Evolutionary conservation across 441 rosid species (phyloP).

Genomic region (Gossypium lobatum): DNA sequence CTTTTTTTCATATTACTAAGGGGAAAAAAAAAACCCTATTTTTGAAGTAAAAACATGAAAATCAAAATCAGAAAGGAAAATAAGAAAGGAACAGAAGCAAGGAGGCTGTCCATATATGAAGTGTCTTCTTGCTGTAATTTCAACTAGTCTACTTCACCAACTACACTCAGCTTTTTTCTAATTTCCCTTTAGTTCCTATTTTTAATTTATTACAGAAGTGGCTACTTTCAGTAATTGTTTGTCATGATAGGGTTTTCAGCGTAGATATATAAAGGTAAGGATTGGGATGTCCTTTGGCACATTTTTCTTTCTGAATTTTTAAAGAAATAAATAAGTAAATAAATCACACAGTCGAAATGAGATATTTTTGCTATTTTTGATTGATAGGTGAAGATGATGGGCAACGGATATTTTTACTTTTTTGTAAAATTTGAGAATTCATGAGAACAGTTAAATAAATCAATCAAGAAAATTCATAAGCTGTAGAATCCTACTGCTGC

Average conservation of each 20-base stretch:
- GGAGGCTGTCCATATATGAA: not conserved
- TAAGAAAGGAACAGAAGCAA: not conserved
- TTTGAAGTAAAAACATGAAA: not conserved
- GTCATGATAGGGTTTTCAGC: not conserved
- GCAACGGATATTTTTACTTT: not conserved
- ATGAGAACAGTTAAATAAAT: not conserved
- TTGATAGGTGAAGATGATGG: not conserved
- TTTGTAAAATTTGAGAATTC: not conserved
- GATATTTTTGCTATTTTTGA: not conserved
- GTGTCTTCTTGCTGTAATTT: slow-evolving; percentile 6
- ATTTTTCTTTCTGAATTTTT: not conserved
- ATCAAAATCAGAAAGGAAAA: not conserved
- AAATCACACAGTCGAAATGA: too few species aligned
- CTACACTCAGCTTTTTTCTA: not conserved
- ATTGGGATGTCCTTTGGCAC: not conserved
- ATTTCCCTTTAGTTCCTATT: not conserved
- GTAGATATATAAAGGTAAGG: not conserved
- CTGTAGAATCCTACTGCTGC: not conserved
- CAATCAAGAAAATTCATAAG: slow-evolving; percentile 3
- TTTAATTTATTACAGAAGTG: not conserved
- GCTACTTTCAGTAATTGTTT: not conserved
- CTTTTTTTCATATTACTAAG: too few species aligned
- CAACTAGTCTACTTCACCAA: not conserved
- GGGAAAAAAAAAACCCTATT: not conserved
- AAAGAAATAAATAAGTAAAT: not conserved